Evolutionary conservation across 805 yeast genomes (phyloP).

Genomic region (Ascoidea asiatica): DNA sequence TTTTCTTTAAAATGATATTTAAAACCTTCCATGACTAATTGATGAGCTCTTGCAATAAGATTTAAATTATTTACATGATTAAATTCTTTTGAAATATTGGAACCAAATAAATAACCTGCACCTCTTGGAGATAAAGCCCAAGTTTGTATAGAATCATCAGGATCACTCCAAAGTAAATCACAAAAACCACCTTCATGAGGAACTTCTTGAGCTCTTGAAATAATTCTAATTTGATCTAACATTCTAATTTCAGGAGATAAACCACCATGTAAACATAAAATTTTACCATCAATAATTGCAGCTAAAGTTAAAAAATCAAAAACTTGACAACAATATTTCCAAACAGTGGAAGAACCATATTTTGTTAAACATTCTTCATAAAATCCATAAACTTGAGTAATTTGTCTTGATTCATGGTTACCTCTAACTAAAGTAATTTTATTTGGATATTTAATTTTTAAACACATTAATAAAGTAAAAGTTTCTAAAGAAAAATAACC

Average conservation of each 20-base stretch:
- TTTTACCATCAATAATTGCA: conserved; percentile 90
- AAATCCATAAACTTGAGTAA: conserved; percentile 97
- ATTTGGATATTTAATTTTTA: conserved; percentile 78
- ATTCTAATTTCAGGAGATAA: conserved; percentile 93
- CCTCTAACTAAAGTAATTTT: conserved; percentile 88
- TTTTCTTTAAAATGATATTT: conserved; percentile 92
- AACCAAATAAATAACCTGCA: conserved; percentile 97
- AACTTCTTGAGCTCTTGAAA: conserved; percentile 93
- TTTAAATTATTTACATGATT: conserved; percentile 86
- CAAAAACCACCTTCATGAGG: conserved; percentile 99
- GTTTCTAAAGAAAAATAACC: conserved; percentile 96
- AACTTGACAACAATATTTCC: conserved; percentile 95
- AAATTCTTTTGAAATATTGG: conserved; percentile 88
- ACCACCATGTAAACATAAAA: conserved; percentile 95
- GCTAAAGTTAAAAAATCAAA: conserved; percentile 89
- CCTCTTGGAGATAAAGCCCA: conserved; percentile 99
- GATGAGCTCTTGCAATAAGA: conserved; percentile 93
- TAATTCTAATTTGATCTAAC: conserved; percentile 91
- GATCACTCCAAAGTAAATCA: conserved; percentile 96
- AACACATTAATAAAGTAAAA: conserved; percentile 83
- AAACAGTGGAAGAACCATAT: conserved; percentile 88
- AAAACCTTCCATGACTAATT: conserved; percentile 97
- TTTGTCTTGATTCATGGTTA: conserved; percentile 94
- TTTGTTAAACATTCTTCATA: conserved; percentile 91
- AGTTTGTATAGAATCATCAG: conserved; percentile 82